Evolutionary conservation across 2,329 filamentous ascomycete species (phyloP).

Genomic region (Fusarium piperis): DNA sequence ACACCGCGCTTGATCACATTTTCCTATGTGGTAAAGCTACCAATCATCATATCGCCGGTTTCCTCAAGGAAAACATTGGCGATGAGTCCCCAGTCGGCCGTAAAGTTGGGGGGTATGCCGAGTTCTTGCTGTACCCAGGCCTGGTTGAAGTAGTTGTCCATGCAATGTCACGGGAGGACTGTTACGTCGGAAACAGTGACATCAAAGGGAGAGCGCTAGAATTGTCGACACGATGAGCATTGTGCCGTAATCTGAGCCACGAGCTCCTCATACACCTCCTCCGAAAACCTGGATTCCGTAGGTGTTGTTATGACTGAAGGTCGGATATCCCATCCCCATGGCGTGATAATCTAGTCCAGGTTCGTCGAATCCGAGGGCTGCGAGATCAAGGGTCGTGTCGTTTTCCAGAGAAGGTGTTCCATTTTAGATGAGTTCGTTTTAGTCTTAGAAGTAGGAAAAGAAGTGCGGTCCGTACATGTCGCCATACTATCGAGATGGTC

Average conservation of each 20-base stretch:
- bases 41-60: constrained; percentile 65
- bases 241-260: constrained; percentile 15
- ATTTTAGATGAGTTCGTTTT: constrained; percentile 59
- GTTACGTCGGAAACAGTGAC: constrained; percentile 64
- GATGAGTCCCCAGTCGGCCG: constrained; percentile 51
- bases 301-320: constrained; percentile 69
- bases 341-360: constrained; percentile 71
- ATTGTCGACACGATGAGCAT: neutral
- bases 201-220: constrained; percentile 67
- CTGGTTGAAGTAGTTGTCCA: constrained; percentile 71
- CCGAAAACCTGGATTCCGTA: constrained; percentile 69
- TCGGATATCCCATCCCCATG: constrained; percentile 63
- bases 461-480: constrained; percentile 74
- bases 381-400: constrained; percentile 60
- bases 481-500: constrained; percentile 55
- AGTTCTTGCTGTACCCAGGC: constrained; percentile 65
- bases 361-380: constrained; percentile 73
- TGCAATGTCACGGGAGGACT: constrained; percentile 69
- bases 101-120: constrained; percentile 69
- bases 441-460: constrained; percentile 62
- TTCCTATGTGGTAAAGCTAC: constrained; percentile 55
- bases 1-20: constrained; percentile 68
- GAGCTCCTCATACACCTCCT: constrained; percentile 46
- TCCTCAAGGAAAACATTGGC: constrained; percentile 63
- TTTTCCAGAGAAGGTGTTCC: constrained; percentile 40